Conservation (phyloP, 306 rosid species). For the Carpinus fangiana region DNA sequence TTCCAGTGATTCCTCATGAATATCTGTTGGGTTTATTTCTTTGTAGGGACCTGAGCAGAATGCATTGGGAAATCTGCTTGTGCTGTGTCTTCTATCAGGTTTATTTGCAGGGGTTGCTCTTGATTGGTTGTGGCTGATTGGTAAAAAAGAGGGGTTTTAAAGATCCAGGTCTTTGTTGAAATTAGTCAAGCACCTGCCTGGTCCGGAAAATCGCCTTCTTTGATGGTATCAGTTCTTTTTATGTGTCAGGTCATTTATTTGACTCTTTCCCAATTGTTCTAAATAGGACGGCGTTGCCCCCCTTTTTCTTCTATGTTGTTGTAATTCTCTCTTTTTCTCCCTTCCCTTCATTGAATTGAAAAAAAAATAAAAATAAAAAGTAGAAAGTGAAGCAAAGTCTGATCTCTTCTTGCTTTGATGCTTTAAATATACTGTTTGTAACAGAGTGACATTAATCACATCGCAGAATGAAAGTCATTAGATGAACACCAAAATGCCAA, state of each 20-base stretch:
- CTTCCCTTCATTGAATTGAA: too few species aligned
- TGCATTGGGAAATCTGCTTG: conserved; percentile 85
- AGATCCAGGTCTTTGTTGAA: neutral
- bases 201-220: too few species aligned
- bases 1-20: conserved; percentile 1
- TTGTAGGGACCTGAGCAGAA: conserved; percentile 92
- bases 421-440: neutral
- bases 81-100: conserved; percentile 55
- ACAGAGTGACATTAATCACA: neutral
- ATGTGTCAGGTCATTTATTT: too few species aligned
- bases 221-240: too few species aligned
- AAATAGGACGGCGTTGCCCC: too few species aligned
- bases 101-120: conserved; percentile 68
- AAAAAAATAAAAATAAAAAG: too few species aligned
- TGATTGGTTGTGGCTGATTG: conserved; percentile 87
- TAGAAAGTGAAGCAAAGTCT: neutral
- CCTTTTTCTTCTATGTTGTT: too few species aligned
- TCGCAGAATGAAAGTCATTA: neutral
- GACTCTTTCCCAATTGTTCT: too few species aligned
- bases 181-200: too few species aligned
- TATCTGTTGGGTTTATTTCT: neutral
- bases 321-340: too few species aligned
- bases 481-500: neutral
- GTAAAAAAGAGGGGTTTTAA: conserved; percentile 39
- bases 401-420: neutral